Evolutionary conservation across 2,329 filamentous ascomycete species (phyloP).

Genomic region (Harringtonia aguacate): DNA sequence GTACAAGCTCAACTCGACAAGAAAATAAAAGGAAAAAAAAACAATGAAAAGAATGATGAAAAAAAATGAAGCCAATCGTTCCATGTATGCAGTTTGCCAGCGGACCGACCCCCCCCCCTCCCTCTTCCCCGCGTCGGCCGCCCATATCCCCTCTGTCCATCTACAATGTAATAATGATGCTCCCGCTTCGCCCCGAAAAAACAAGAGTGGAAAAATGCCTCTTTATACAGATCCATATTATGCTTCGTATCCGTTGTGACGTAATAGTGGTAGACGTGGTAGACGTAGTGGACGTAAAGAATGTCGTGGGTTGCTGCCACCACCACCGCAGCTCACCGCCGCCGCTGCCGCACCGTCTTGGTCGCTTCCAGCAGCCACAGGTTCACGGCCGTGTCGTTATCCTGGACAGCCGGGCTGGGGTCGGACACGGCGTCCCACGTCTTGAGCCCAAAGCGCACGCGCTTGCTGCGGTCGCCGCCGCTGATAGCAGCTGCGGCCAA

Average conservation of each 20-base stretch:
- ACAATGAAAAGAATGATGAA: not conserved
- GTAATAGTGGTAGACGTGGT: too few species aligned
- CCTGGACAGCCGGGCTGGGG: constrained; percentile 11
- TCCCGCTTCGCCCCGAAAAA: too few species aligned
- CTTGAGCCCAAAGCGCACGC: constrained; percentile 12
- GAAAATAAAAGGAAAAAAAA: not conserved
- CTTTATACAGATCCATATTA: too few species aligned
- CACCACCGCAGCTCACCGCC: constrained; percentile 2
- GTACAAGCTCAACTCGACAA: constrained; percentile 4
- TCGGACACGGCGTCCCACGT: constrained; percentile 14
- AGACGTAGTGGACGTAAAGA: not conserved
- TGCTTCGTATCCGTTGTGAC: too few species aligned
- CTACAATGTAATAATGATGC: too few species aligned
- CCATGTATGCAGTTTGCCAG: too few species aligned
- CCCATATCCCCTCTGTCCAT: too few species aligned
- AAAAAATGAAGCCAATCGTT: not conserved
- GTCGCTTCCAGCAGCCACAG: constrained; percentile 13
- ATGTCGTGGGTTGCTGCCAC: not conserved
- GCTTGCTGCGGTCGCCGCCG: constrained; percentile 4
- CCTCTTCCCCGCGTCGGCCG: too few species aligned
- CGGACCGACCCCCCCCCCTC: too few species aligned
- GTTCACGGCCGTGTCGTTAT: constrained; percentile 15
- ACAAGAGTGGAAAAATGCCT: too few species aligned
- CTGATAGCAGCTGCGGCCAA: too few species aligned
- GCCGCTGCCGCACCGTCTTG: constrained; percentile 10